Base-by-base conservation (phyloP, 2,329 filamentous ascomycete genomes). In the Stagonosporopsis chrysanthemi region DNA sequence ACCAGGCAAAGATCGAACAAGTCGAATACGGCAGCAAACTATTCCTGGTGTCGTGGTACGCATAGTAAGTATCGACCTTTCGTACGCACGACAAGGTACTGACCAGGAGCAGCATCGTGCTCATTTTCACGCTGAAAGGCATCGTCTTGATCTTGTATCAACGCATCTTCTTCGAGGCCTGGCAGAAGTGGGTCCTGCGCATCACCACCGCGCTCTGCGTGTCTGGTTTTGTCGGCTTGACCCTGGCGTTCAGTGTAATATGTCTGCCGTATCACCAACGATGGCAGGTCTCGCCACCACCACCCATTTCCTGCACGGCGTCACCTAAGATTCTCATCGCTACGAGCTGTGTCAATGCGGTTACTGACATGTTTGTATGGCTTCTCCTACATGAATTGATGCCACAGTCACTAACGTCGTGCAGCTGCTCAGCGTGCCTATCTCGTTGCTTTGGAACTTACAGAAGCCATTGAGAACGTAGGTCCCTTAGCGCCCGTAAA, bases 371-470 rank as follows among this genome's bases (percentile, higher is more conserved):
- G 4, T 50, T 61, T 11, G 53, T 63, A 31, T 4, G 50, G 26
- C 24, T 22, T 12, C 6, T 28, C 11, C 11, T 8, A 17, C 7
- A 7, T 15, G 4, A 33, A 0, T 1, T 1, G 14, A 14, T 5
- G 23, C 11, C 29, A 4, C 24, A 8, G 15, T 8, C 3, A 5
- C 36, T 50, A 22, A 46, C 9, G 7, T 1, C 1, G 6, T 17
- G 2, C 22, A 59, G 56, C 31, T 59, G 6, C 55, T 63, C 14
- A 52, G 55, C 15, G 56, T 61, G 6, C 61, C 61, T 3, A 22
- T 61, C 26, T 60, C 61, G 3, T 44, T 63, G n/a, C 45, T 63
- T 6, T 63, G 61, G 61, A 60, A 60, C 2, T 38, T 63, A 9
- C 48, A 57, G 3, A 61, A 55, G 7, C 61, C 61, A 2, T 19